Evolutionary conservation across 305 asterid species (phyloP), one percentile per base, ranked within the genome.

Genomic region (Fraxinus floribunda): DNA sequence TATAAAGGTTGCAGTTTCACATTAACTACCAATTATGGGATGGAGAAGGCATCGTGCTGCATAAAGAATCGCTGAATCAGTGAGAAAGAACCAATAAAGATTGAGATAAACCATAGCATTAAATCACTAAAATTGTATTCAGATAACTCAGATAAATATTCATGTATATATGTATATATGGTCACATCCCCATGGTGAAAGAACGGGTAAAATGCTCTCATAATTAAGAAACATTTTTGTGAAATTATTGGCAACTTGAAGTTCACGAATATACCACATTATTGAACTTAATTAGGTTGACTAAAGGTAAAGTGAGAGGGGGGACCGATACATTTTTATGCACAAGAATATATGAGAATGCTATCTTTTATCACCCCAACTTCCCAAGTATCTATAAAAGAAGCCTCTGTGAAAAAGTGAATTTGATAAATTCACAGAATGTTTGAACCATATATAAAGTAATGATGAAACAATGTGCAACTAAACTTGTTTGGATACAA

Each of bases 31-130:
- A 86, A 83, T 85, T 52, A 78, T 87, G 7, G 34, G 60, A 71
- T 20, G 64, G 88, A 80, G 80, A 81, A 76, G 80, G 36, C 75
- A 77, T 24, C 35, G 15, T 49, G 52, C 74, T 52, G 86, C 84
- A 72, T 49, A 84, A 78, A 80, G 84, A 86, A 79, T 79, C 82
- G 18, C 49, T 41, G 49, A 41, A 41, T 41, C 15, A 10, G 60
- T 26, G 83, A 78, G 78, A 62, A 57, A 71, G 13, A 80, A 85
- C 81, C 79, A 82, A 76, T 70, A 76, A 62, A 80, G 83, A 79
- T 84, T 24, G 72, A 46, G 79, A 80, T 84, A 88, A 84, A 82
- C 85, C 62, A 84, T 71, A 35, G 85, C 41, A 81, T 76, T 79
- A 73, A 78, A 75, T 71, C 77, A 79, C 77, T 76, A 84, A 78